phyloP scores from a whole-genome alignment of 768 basidiomycete genomes.

The Amanita fuliginea region DNA sequence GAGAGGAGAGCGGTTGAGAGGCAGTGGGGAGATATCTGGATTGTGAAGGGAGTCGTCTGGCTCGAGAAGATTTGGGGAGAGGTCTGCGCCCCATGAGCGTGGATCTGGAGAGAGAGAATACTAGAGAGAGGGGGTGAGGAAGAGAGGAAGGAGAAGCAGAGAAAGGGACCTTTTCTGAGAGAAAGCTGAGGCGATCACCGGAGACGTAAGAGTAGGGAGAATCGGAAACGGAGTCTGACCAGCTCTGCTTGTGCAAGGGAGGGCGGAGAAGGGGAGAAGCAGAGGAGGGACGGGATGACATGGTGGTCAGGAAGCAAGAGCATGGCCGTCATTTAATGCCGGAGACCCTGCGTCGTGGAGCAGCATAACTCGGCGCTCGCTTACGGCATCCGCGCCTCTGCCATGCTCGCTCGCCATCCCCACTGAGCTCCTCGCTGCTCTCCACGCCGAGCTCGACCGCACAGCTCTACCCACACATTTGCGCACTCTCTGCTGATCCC shows the following conservation, averaged over 20 bases:
- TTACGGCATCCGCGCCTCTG: background rate
- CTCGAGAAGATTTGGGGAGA: constrained; percentile 45
- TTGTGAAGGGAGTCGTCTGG: constrained; percentile 68
- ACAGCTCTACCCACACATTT: constrained; percentile 48
- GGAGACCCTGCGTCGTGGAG: background rate
- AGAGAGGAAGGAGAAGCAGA: background rate
- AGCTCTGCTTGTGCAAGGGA: constrained; percentile 31
- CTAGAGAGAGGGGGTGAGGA: constrained; percentile 20
- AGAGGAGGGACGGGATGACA: constrained; percentile 22
- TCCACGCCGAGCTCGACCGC: constrained; percentile 62
- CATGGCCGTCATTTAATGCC: background rate
- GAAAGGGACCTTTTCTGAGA: constrained; percentile 33
- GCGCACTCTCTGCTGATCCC: constrained; percentile 46
- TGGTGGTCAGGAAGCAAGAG: constrained; percentile 9
- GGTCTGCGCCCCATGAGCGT: constrained; percentile 50
- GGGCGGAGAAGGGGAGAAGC: constrained; percentile 18
- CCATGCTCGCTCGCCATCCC: constrained; percentile 20
- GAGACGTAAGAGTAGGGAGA: constrained; percentile 34
- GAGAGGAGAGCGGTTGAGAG: constrained; percentile 23
- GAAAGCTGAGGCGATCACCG: constrained; percentile 27
- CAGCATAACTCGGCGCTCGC: background rate
- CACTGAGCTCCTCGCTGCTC: constrained; percentile 68
- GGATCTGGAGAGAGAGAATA: constrained; percentile 60
- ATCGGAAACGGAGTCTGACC: constrained; percentile 19
- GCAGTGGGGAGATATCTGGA: constrained; percentile 29